Evolutionary conservation across 345 rosid genomes (phyloP), one percentile per base, ranked within the genome.

Genomic region (Salix viminalis): DNA sequence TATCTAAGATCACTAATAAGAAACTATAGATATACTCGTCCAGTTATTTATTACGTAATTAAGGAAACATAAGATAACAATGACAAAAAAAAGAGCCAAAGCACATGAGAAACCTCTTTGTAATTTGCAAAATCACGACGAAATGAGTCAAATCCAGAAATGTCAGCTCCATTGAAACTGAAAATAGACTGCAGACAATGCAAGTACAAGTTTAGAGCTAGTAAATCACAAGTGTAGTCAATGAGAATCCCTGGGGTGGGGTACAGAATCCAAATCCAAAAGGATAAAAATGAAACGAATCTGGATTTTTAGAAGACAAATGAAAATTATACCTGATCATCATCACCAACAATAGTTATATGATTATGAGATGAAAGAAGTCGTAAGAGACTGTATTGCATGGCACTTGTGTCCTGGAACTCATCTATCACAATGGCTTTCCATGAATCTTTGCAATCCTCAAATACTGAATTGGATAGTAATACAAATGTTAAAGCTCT

Each of bases 361-460:
- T 39, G 79, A 79, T 88, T 85, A 85, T 92, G 96, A 80, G 97
- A 88, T 68, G 97, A 95, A 74, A 92, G 89, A 78, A 87, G 79
- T 44, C 76, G 81, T 44, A 94, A 82, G 81, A 92, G 91, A 81
- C 73, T 75, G 84, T 92, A 92, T 82, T 94, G 99, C 96, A 87
- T 91, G 76, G 92, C 82, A 85, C 97, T 94, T 56, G 99, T 94
- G 85, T 94, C 99, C 84, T 94, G 99, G 76, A 94, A 94, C 82
- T 94, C 99, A 77, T 94, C 99, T 69, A 94, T 82, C 81, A 94
- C 89, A 79, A 92, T 87, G 72, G 93, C 93, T 84, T 87, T 90
- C 92, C 97, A 94, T n/a, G 88, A 83, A 75, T 87, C 90, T 85
- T 87, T 90, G 81, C 91, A 85, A 75, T 89, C 93, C 86, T 88